Conservation (phyloP, 2,329 filamentous ascomycete genomes). For the Stemphylium vesicarium region DNA sequence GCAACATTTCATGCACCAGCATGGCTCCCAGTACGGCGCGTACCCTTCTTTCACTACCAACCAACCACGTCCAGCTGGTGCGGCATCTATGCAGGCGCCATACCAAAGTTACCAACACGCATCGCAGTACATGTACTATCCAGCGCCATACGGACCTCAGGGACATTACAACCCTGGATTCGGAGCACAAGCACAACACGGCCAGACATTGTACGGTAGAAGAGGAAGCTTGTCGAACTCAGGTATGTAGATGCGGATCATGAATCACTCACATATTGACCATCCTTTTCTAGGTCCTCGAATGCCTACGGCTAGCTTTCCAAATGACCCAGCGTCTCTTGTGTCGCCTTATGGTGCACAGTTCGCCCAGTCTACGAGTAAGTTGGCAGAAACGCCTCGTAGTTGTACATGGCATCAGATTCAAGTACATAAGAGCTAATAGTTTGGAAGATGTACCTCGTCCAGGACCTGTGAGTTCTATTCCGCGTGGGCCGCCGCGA, state of each 20-base stretch:
- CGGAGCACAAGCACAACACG: constrained; percentile 30
- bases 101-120: constrained; percentile 42
- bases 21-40: constrained; percentile 29
- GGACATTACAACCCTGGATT: constrained; percentile 36
- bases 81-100: constrained; percentile 29
- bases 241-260: constrained; percentile 27
- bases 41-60: constrained; percentile 34
- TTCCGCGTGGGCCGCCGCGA: constrained; percentile 67
- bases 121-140: constrained; percentile 46
- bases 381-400: constrained; percentile 7
- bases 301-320: constrained; percentile 16
- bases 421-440: neutral
- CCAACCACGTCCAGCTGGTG: constrained; percentile 33
- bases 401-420: neutral
- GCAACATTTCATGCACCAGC: constrained; percentile 35
- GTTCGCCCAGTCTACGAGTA: constrained; percentile 29
- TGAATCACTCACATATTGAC: constrained; percentile 32
- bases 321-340: constrained; percentile 25
- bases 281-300: constrained; percentile 23
- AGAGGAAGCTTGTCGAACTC: constrained; percentile 33
- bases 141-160: constrained; percentile 40
- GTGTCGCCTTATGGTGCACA: constrained; percentile 24
- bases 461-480: constrained; percentile 37
- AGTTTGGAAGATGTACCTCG: constrained; percentile 27
- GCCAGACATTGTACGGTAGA: constrained; percentile 38